phyloP scores from a whole-genome alignment of 2,329 filamentous ascomycete genomes.

The Macroventuria anomochaeta region DNA sequence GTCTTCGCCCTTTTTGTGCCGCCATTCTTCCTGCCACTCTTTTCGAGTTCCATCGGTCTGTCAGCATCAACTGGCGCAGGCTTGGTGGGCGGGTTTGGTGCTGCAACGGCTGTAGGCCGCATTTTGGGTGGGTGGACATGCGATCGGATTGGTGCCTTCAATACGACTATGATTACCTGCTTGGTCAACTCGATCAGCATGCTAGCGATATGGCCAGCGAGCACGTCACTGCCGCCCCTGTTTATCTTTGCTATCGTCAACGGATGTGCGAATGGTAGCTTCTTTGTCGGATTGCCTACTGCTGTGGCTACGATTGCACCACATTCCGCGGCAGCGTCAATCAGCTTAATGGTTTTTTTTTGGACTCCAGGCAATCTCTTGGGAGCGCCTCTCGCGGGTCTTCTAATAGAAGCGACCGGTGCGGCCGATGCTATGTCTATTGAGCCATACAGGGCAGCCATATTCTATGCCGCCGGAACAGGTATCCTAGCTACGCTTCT shows the following conservation, averaged over 20 bases:
- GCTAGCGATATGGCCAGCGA: slow-evolving; percentile 43
- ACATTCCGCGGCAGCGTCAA: slow-evolving; percentile 35
- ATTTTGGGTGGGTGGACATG: slow-evolving; percentile 37
- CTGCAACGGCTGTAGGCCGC: slow-evolving; percentile 38
- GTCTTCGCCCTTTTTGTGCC: slow-evolving; percentile 42
- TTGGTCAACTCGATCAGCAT: slow-evolving; percentile 35
- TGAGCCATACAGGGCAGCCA: slow-evolving; percentile 37
- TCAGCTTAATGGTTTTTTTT: slow-evolving; percentile 38
- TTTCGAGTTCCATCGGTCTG: background rate
- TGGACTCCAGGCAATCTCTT: slow-evolving; percentile 39
- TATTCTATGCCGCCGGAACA: slow-evolving; percentile 40
- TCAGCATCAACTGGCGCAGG: slow-evolving; percentile 31
- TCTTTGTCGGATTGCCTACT: slow-evolving; percentile 40
- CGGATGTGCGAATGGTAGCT: slow-evolving; percentile 39
- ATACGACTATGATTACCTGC: slow-evolving; percentile 40
- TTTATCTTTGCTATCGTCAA: slow-evolving; percentile 38
- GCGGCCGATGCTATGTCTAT: slow-evolving; percentile 14
- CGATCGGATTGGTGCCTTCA: slow-evolving; percentile 42
- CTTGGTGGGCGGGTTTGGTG: slow-evolving; percentile 18
- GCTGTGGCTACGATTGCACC: slow-evolving; percentile 39
- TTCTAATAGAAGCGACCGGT: slow-evolving; percentile 34
- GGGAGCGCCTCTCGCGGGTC: slow-evolving; percentile 38
- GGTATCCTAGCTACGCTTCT: slow-evolving; percentile 23
- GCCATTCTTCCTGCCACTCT: slow-evolving; percentile 31
- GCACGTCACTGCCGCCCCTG: slow-evolving; percentile 32